Percentiles rank a stretch among this genome's conserved stretches.
These are phyloP conservation scores for Dryas integrifolia DNA, from an alignment of 331 rosid genomes.

Conservation along the genomic window DNA sequence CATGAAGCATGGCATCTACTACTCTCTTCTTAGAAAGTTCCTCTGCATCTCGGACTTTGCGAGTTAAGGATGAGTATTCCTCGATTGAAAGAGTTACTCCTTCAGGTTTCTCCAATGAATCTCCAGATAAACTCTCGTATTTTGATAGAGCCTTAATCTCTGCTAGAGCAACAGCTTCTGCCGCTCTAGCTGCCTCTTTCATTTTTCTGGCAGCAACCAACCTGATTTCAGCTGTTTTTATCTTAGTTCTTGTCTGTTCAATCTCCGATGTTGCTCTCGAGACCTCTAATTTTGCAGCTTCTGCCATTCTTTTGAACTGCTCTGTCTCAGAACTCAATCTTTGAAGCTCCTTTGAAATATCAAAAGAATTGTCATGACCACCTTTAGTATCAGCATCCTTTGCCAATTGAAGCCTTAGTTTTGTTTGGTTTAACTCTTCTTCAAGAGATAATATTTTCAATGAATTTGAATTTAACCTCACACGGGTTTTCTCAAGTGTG, in stretches of 20 bases:
- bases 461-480: conserved; percentile 59
- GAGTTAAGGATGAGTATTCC: conserved; percentile 54
- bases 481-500: conserved; percentile 69
- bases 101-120: conserved; percentile 27
- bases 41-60: conserved; percentile 58
- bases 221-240: conserved; percentile 70
- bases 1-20: conserved; percentile 57
- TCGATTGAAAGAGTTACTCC: conserved; percentile 64
- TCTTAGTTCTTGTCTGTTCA: conserved; percentile 62
- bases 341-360: conserved; percentile 58
- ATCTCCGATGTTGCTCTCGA: conserved; percentile 60
- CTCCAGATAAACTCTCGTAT: conserved; percentile 32
- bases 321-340: conserved; percentile 59
- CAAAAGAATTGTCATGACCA: conserved; percentile 42
- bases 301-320: conserved; percentile 58
- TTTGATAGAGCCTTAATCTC: conserved; percentile 65
- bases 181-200: conserved; percentile 87
- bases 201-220: conserved; percentile 79
- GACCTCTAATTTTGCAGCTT: conserved; percentile 58
- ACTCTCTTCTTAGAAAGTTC: conserved; percentile 59
- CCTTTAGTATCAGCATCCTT: conserved; percentile 50
- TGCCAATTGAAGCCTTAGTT: conserved; percentile 49
- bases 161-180: conserved; percentile 65
- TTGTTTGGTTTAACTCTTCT: conserved; percentile 68
- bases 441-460: conserved; percentile 64